phyloP scores from a whole-genome alignment of 345 rosid genomes.

The Boechera stricta region DNA sequence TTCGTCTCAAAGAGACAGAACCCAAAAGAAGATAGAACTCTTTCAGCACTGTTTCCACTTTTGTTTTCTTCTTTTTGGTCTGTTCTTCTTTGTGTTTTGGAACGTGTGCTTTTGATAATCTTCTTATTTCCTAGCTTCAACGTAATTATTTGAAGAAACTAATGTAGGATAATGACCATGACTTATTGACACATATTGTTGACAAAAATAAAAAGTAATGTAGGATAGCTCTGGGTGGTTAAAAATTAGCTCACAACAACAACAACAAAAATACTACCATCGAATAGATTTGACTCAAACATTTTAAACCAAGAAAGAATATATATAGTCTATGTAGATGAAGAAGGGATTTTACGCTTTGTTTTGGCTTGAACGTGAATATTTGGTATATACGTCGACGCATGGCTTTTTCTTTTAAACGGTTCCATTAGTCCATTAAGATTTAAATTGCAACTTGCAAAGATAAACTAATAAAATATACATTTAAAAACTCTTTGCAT shows the following conservation, averaged over 20 bases:
- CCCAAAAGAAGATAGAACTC: slow-evolving; percentile 34
- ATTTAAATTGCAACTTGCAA: slow-evolving; percentile 30
- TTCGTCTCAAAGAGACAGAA: slow-evolving; percentile 38
- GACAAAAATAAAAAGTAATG: neutral
- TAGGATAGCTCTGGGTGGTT: neutral
- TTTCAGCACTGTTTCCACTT: slow-evolving; percentile 44
- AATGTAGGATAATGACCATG: neutral
- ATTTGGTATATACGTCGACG: neutral
- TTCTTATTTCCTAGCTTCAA: neutral
- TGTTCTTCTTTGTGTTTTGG: slow-evolving; percentile 48
- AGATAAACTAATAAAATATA: slow-evolving; percentile 31
- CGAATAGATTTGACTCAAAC: slow-evolving; percentile 1
- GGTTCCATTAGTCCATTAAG: slow-evolving; percentile 1
- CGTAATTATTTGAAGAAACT: neutral
- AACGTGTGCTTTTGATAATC: slow-evolving; percentile 51
- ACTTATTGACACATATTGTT: neutral
- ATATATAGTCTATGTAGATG: neutral
- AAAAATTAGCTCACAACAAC: neutral
- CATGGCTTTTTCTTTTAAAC: neutral
- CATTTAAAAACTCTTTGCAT: slow-evolving; percentile 18
- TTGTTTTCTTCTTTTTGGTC: slow-evolving; percentile 47
- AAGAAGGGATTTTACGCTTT: slow-evolving; percentile 21
- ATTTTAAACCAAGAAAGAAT: neutral
- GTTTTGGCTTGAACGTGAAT: slow-evolving; percentile 11
- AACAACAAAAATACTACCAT: neutral